A percentile compares a stretch with the other conserved stretches of the same genome.
These are phyloP conservation scores for Malus sylvestris DNA, from an alignment of 306 rosid genomes.

Conservation along the genomic window DNA sequence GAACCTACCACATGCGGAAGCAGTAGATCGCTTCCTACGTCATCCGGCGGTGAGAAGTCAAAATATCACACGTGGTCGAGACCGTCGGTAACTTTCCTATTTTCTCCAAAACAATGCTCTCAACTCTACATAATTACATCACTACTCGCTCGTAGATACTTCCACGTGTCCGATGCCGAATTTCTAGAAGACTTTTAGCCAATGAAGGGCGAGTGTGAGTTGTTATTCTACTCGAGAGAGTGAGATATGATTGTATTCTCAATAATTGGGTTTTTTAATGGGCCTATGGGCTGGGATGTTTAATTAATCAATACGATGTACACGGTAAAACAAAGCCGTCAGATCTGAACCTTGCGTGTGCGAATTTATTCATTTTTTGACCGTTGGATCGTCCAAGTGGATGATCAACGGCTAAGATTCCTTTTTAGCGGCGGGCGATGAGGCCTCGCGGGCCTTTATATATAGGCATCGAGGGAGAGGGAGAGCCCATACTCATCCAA, in stretches of 20 bases:
- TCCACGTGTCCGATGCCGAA: neutral
- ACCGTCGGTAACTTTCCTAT: neutral
- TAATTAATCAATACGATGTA: neutral
- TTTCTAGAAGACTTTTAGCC: no score
- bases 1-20: constrained; percentile 19
- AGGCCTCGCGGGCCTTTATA: constrained; percentile 40
- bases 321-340: neutral
- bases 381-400: constrained; percentile 28
- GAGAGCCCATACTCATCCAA: constrained; percentile 12
- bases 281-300: neutral
- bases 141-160: neutral
- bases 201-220: accelerated
- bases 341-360: constrained; percentile 26
- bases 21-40: constrained; percentile 6
- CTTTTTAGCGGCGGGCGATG: constrained; percentile 12
- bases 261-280: neutral
- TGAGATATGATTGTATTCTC: accelerated
- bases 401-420: constrained; percentile 29
- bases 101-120: neutral
- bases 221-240: neutral
- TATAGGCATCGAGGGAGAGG: constrained; percentile 10
- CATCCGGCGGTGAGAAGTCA: constrained; percentile 12
- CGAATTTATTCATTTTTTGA: neutral
- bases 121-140: accelerated
- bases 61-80: constrained; percentile 17